These are phyloP conservation scores for Seminavis robusta DNA, from an alignment of 108 stramenopile genomes.

Conservation along the genomic window DNA sequence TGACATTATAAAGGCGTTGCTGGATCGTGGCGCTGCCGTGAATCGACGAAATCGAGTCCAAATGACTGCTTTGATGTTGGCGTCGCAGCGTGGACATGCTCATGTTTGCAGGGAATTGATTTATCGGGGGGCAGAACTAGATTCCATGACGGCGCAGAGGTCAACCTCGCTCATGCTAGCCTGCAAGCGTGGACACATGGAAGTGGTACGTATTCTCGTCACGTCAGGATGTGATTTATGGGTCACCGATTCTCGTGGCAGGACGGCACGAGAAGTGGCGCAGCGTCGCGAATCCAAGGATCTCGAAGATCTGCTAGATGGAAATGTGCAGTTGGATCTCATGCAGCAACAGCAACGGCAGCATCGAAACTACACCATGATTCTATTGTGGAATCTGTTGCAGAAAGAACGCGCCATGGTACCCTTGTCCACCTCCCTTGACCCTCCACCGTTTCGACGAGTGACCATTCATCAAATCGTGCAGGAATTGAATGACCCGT, in stretches of 20 bases:
- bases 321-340: slow-evolving; percentile 35
- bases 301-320: slow-evolving; percentile 29
- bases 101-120: slow-evolving; percentile 64
- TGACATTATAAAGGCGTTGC: slow-evolving; percentile 36
- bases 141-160: slow-evolving; percentile 54
- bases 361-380: slow-evolving; percentile 34
- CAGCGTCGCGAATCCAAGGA: slow-evolving; percentile 18
- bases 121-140: slow-evolving; percentile 56
- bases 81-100: slow-evolving; percentile 79
- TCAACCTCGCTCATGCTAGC: slow-evolving; percentile 86
- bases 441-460: too few relatives aligned
- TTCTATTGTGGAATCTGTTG: slow-evolving; percentile 41
- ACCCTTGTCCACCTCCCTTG: too few relatives aligned
- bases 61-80: slow-evolving; percentile 87
- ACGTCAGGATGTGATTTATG: slow-evolving; percentile 75
- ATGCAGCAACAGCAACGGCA: slow-evolving; percentile 39
- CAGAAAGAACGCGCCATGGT: slow-evolving; percentile 49
- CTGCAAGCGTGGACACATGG: slow-evolving; percentile 73
- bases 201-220: slow-evolving; percentile 72
- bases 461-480: not conserved
- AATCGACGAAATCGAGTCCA: slow-evolving; percentile 74
- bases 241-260: slow-evolving; percentile 54
- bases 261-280: slow-evolving; percentile 72
- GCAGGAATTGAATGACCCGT: not conserved
- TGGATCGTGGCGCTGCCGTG: slow-evolving; percentile 48